Evolutionary conservation across 192 early-diverging fungal genomes (phyloP).

Genomic region (Radiomyces spectabilis): DNA sequence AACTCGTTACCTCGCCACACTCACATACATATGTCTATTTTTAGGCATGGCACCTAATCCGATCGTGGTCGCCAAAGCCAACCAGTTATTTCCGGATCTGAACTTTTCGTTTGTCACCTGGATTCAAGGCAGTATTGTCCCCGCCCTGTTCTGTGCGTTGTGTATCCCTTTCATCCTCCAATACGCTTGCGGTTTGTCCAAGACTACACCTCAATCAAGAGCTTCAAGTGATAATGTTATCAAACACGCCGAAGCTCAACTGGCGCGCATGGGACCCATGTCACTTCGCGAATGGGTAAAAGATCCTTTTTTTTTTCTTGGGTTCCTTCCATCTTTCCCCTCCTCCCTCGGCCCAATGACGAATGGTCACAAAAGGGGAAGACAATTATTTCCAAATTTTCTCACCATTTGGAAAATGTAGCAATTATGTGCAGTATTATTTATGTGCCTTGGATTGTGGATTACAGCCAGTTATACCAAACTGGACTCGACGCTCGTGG

Average conservation of each 20-base stretch:
- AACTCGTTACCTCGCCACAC: too few relatives aligned
- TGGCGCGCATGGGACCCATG: constrained; percentile 9
- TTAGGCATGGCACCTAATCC: constrained; percentile 65
- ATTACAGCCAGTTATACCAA: constrained; percentile 48
- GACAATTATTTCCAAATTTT: too few relatives aligned
- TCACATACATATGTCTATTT: too few relatives aligned
- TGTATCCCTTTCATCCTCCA: constrained; percentile 14
- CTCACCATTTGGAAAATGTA: too few relatives aligned
- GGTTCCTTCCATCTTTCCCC: too few relatives aligned
- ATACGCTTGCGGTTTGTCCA: constrained; percentile 1
- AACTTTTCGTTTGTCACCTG: constrained; percentile 62
- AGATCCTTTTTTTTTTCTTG: too few relatives aligned
- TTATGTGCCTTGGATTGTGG: constrained; percentile 53
- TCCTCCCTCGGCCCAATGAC: too few relatives aligned
- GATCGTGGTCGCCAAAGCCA: constrained; percentile 52
- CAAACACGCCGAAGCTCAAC: constrained; percentile 5
- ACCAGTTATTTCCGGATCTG: constrained; percentile 49
- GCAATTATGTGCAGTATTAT: constrained; percentile 44
- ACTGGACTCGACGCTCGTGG: constrained; percentile 62
- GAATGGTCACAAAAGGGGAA: too few relatives aligned
- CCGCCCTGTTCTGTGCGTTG: constrained; percentile 25
- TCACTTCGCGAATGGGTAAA: constrained; percentile 13
- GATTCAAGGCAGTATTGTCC: constrained; percentile 48
- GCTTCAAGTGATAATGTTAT: neutral
- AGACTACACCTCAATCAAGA: neutral